These are phyloP conservation scores for Arachnopeziza araneosa DNA, from an alignment of 2,329 filamentous ascomycete species.

Conservation along the genomic window DNA sequence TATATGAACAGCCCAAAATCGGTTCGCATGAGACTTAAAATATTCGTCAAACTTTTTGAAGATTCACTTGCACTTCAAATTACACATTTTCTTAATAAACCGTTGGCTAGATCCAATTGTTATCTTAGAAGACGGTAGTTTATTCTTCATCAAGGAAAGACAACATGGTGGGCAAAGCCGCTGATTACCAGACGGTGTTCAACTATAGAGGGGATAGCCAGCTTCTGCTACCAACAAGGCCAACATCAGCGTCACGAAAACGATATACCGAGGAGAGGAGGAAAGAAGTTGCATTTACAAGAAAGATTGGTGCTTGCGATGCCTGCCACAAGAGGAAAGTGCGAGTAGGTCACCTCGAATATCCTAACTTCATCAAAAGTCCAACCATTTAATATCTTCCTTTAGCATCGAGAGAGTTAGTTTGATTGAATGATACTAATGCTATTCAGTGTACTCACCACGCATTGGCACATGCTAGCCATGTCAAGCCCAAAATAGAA, in stretches of 20 bases:
- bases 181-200: background rate
- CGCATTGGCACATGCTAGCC: background rate
- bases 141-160: background rate
- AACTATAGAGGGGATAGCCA: background rate
- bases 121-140: no score
- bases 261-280: background rate
- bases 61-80: no score
- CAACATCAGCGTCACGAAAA: background rate
- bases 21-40: no score
- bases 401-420: background rate
- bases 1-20: background rate
- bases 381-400: no score
- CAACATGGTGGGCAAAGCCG: background rate
- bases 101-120: no score
- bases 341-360: background rate
- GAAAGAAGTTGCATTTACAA: background rate
- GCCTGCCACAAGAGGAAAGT: background rate
- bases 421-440: background rate
- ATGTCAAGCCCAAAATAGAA: background rate
- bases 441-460: background rate
- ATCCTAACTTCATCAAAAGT: no score
- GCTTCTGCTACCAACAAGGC: background rate
- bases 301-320: background rate
- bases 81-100: no score
- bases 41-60: no score